Conservation (phyloP, 2,329 filamentous ascomycete genomes). For the Cercospora sp. region DNA sequence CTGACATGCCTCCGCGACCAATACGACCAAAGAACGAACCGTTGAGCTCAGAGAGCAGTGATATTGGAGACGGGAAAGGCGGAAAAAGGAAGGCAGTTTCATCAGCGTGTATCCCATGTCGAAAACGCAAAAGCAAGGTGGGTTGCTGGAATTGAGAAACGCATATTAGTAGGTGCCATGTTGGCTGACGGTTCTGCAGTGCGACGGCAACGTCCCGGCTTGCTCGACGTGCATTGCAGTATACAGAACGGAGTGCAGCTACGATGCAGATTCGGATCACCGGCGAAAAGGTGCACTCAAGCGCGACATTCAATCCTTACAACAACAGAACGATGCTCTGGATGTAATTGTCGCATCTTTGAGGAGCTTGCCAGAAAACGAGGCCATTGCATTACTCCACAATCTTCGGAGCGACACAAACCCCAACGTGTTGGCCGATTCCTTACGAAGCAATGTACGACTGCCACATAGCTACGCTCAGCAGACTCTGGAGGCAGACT, state of each 20-base stretch:
- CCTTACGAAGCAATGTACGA: slow-evolving; percentile 43
- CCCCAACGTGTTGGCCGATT: slow-evolving; percentile 45
- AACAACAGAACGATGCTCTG: slow-evolving; percentile 41
- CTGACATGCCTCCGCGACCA: slow-evolving; percentile 38
- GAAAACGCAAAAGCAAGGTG: slow-evolving; percentile 54
- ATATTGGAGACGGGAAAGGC: slow-evolving; percentile 35
- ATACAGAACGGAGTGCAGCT: slow-evolving; percentile 53
- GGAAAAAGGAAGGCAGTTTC: slow-evolving; percentile 43
- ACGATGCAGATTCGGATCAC: slow-evolving; percentile 53
- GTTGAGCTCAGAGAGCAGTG: slow-evolving; percentile 25
- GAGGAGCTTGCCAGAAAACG: slow-evolving; percentile 47
- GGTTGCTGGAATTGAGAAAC: slow-evolving; percentile 10
- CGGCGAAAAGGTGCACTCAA: slow-evolving; percentile 48
- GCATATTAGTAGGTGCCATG: not conserved
- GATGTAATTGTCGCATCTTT: slow-evolving; percentile 49
- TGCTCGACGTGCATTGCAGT: slow-evolving; percentile 56
- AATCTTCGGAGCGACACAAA: slow-evolving; percentile 46
- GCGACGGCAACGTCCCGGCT: slow-evolving; percentile 51
- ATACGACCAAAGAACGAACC: slow-evolving; percentile 39
- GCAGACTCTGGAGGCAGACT: slow-evolving; percentile 39
- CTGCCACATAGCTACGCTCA: slow-evolving; percentile 39
- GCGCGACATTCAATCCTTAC: slow-evolving; percentile 42
- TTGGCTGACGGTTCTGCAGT: slow-evolving; percentile 39
- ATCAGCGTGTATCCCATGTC: slow-evolving; percentile 52
- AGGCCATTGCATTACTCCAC: slow-evolving; percentile 47